phyloP scores from a whole-genome alignment of 805 yeast species.

The Hanseniaspora occidentalis region DNA sequence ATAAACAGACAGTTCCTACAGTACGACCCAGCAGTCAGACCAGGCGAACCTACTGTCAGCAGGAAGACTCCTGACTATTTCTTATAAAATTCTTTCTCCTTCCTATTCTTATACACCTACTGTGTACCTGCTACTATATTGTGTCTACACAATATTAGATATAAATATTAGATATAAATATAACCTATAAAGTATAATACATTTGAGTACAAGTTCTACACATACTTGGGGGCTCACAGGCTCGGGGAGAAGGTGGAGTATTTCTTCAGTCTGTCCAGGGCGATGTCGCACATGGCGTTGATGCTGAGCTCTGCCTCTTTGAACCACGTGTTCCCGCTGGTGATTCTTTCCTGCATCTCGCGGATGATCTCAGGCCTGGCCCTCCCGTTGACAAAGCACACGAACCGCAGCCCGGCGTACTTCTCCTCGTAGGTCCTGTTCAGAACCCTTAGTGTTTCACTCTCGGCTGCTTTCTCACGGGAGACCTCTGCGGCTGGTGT shows the following conservation, averaged over 20 bases:
- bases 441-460: slow-evolving; percentile 32
- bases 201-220: no score
- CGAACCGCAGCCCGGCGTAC: slow-evolving; percentile 68
- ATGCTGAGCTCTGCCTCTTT: slow-evolving; percentile 58
- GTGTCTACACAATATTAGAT: neutral
- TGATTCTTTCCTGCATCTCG: slow-evolving; percentile 47
- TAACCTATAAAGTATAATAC: no score
- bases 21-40: slow-evolving; percentile 93
- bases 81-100: slow-evolving; percentile 32
- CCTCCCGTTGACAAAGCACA: slow-evolving; percentile 82
- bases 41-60: slow-evolving; percentile 95
- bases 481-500: no score
- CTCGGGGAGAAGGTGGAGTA: slow-evolving; percentile 11
- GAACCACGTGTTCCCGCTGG: slow-evolving; percentile 14
- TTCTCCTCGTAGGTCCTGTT: slow-evolving; percentile 50
- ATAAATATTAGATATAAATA: neutral
- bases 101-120: neutral
- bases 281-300: slow-evolving; percentile 87
- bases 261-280: slow-evolving; percentile 60
- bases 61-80: slow-evolving; percentile 96
- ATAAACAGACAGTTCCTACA: slow-evolving; percentile 86
- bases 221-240: neutral
- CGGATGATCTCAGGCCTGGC: slow-evolving; percentile 50
- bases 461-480: slow-evolving; percentile 32
- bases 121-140: neutral